phyloP scores from a whole-genome alignment of 345 rosid genomes.

The Eucalyptus curtisii region DNA sequence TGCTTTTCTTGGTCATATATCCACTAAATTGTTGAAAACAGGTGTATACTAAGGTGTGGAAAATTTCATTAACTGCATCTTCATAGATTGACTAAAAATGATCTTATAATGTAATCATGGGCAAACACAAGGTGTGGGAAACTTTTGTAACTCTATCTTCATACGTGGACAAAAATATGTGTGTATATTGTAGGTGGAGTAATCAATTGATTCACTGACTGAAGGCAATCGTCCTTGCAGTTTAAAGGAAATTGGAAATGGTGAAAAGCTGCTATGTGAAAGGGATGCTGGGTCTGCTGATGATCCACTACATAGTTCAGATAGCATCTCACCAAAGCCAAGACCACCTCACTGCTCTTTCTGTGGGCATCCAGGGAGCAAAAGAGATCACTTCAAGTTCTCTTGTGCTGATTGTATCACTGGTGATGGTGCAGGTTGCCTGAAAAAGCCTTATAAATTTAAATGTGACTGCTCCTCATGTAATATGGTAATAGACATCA shows the following conservation, averaged over 20 bases:
- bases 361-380: conserved; percentile 89
- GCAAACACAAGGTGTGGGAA: neutral
- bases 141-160: neutral
- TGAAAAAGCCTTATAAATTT: conserved; percentile 44
- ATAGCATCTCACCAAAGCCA: conserved; percentile 18
- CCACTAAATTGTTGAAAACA: neutral
- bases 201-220: neutral
- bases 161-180: neutral
- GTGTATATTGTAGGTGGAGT: neutral
- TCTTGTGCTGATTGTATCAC: conserved; percentile 51
- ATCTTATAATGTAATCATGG: neutral
- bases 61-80: neutral
- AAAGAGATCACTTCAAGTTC: conserved; percentile 46
- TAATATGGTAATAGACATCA: conserved; percentile 19
- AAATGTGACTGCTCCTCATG: conserved; percentile 60
- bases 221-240: conserved; percentile 16
- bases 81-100: neutral
- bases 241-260: conserved; percentile 45
- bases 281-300: conserved; percentile 9
- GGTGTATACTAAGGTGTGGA: neutral
- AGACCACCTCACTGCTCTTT: conserved; percentile 67
- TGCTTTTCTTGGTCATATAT: neutral
- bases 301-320: conserved; percentile 6
- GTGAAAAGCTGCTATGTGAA: conserved; percentile 11
- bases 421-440: conserved; percentile 34